phyloP scores from a whole-genome alignment of 805 yeast genomes.

The Kluyveromyces nonfermentans region DNA sequence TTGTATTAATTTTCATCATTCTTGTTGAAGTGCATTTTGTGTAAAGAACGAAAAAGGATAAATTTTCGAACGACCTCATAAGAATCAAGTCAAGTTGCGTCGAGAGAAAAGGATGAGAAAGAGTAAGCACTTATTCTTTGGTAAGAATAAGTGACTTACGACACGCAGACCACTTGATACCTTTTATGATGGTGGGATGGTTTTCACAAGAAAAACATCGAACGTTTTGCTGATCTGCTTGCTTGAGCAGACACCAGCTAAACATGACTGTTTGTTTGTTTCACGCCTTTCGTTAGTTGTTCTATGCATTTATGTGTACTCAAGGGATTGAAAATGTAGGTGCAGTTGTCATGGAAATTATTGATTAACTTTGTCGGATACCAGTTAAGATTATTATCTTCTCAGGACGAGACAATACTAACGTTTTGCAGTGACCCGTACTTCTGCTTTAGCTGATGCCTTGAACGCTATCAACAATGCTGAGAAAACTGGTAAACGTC shows the following conservation, averaged over 20 bases:
- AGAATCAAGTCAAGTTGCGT: slow-evolving; percentile 3
- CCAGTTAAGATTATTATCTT: background rate
- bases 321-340: background rate
- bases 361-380: background rate
- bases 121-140: slow-evolving; percentile 3
- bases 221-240: background rate
- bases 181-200: background rate
- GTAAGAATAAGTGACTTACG: slow-evolving; percentile 2
- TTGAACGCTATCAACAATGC: slow-evolving; percentile 96
- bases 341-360: background rate
- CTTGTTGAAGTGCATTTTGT: background rate
- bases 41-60: background rate
- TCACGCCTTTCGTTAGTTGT: background rate
- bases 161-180: slow-evolving; percentile 5
- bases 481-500: slow-evolving; percentile 98
- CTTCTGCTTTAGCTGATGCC: slow-evolving; percentile 98
- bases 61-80: background rate
- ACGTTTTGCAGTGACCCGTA: slow-evolving; percentile 67
- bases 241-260: slow-evolving; percentile 1
- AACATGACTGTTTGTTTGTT: background rate
- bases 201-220: background rate
- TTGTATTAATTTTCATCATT: too few species aligned
- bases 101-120: background rate
- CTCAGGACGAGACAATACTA: background rate
- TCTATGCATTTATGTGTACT: background rate